These are phyloP conservation scores for Tillandsia fasciculata DNA, from an alignment of 176 grass and related monocot genomes.

Conservation along the genomic window DNA sequence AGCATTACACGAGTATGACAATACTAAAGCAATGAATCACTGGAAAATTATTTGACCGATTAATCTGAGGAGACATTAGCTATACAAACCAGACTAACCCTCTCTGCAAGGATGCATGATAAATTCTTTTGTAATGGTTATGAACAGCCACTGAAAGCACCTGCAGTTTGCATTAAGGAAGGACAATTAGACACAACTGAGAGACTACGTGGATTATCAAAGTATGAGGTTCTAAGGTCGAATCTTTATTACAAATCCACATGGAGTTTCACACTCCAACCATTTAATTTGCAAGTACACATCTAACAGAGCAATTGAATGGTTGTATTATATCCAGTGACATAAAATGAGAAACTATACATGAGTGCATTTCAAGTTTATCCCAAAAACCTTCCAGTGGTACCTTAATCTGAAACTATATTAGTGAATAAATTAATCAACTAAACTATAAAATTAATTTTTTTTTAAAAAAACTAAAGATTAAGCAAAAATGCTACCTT, in stretches of 20 bases:
- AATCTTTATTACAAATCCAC: no score
- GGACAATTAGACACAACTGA: not conserved
- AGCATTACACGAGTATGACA: not conserved
- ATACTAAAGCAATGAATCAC: not conserved
- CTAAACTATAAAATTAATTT: not conserved
- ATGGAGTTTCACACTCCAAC: no score
- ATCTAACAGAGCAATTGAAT: no score
- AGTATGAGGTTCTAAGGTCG: no score
- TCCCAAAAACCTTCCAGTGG: no score
- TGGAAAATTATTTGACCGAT: not conserved
- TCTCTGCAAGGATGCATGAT: conserved; percentile 72
- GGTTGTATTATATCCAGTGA: no score
- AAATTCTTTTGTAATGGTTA: conserved; percentile 98
- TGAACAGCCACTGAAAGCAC: conserved; percentile 92
- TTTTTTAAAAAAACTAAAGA: not conserved
- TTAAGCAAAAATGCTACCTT: conserved; percentile 39
- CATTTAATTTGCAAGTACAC: no score
- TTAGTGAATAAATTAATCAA: not conserved
- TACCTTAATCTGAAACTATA: no score
- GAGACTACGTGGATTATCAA: not conserved
- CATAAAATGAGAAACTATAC: no score
- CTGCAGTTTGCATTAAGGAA: conserved; percentile 32
- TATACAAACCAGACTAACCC: conserved; percentile 58
- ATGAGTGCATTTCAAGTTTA: no score
- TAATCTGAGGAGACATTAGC: conserved; percentile 11